Evolutionary conservation across 2,329 filamentous ascomycete genomes (phyloP).

Genomic region (Fusarium torreyae): DNA sequence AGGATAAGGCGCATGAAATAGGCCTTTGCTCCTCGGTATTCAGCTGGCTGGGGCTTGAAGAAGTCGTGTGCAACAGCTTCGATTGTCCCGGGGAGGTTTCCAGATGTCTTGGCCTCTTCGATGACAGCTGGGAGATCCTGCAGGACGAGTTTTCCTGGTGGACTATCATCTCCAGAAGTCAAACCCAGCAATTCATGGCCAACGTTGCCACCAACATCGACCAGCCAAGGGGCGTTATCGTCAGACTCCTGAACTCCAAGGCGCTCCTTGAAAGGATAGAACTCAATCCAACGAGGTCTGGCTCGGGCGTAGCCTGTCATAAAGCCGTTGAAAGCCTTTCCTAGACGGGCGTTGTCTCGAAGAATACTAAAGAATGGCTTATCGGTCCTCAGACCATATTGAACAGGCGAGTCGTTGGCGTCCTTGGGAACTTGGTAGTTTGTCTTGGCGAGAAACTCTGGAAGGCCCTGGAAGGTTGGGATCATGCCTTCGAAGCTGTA

Average conservation of each 20-base stretch:
- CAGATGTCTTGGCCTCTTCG: conserved; percentile 12
- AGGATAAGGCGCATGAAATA: conserved; percentile 64
- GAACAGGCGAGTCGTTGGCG: conserved; percentile 39
- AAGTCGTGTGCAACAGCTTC: conserved; percentile 44
- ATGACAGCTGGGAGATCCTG: conserved; percentile 32
- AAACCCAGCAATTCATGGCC: conserved; percentile 25
- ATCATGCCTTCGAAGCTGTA: conserved; percentile 41
- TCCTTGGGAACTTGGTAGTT: conserved; percentile 53
- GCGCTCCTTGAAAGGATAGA: conserved; percentile 39
- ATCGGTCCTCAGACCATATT: conserved; percentile 38
- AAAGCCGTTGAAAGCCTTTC: conserved; percentile 53
- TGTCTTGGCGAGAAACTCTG: conserved; percentile 53
- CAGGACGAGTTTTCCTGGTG: conserved; percentile 12
- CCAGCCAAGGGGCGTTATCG: conserved; percentile 16
- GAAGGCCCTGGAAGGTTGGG: conserved; percentile 49
- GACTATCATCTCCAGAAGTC: background rate
- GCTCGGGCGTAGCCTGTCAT: conserved; percentile 55
- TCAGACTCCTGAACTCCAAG: conserved; percentile 2
- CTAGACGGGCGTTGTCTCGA: conserved; percentile 48
- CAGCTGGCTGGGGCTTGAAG: conserved; percentile 43
- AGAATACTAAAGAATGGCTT: conserved; percentile 54
- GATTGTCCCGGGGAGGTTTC: conserved; percentile 8
- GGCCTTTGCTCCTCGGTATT: conserved; percentile 53
- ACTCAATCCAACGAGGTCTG: conserved; percentile 54
- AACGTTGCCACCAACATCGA: conserved; percentile 32